A percentile compares a stretch with the other conserved stretches of the same genome.
Evolutionary conservation across 2,329 filamentous ascomycete genomes (phyloP).

Genomic region (Paecilomyces fulvus): DNA sequence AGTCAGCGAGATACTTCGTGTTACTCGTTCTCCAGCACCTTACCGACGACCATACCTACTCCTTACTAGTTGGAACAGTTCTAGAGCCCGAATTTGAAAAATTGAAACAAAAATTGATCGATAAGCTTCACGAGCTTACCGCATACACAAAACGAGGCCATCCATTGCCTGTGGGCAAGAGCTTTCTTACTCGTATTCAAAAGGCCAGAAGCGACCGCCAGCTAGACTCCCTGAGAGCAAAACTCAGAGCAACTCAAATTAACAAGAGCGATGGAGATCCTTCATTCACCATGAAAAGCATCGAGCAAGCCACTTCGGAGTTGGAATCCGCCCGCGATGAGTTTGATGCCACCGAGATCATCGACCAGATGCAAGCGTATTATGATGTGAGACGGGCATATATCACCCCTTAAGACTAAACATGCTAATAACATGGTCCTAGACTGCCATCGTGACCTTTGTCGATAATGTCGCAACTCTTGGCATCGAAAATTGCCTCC

Average conservation of each 20-base stretch:
- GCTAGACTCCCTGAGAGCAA: not conserved
- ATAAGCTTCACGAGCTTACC: not conserved
- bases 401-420: not conserved
- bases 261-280: no score
- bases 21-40: slow-evolving; percentile 12
- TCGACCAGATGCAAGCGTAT: slow-evolving; percentile 40
- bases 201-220: not conserved
- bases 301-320: not conserved
- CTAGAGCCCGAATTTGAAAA: slow-evolving; percentile 16
- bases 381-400: slow-evolving; percentile 31
- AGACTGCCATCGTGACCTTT: slow-evolving; percentile 35
- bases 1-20: slow-evolving; percentile 13
- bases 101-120: slow-evolving; percentile 6
- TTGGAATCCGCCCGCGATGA: slow-evolving; percentile 9
- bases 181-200: not conserved
- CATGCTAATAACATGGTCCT: not conserved
- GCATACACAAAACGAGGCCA: not conserved
- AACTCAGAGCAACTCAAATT: not conserved
- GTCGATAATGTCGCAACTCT: slow-evolving; percentile 43
- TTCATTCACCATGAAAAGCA: not conserved
- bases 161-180: not conserved
- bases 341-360: slow-evolving; percentile 33
- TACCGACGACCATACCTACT: slow-evolving; percentile 14
- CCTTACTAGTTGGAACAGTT: slow-evolving; percentile 9
- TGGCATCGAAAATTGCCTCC: slow-evolving; percentile 42